phyloP scores from a whole-genome alignment of 345 rosid genomes.

The Hypericum androsaemum region DNA sequence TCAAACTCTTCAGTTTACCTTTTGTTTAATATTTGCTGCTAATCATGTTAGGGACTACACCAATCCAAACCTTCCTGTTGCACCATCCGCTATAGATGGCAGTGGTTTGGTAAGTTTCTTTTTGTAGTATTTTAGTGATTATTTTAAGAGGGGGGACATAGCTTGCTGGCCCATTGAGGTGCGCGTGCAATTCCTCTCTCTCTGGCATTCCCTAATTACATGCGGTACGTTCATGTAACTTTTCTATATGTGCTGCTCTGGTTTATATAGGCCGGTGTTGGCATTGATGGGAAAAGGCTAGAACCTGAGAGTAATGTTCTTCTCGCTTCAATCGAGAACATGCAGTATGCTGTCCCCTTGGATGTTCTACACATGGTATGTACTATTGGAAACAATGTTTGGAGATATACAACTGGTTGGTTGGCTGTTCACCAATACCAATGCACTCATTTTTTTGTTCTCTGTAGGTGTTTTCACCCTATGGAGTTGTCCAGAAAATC shows the following conservation, averaged over 20 bases:
- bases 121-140: neutral
- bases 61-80: conserved; percentile 90
- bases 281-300: conserved; percentile 84
- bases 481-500: conserved; percentile 91
- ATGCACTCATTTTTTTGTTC: neutral
- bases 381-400: conserved; percentile 1
- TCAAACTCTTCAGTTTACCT: neutral
- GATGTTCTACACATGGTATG: conserved; percentile 88
- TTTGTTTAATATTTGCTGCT: conserved; percentile 3
- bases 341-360: conserved; percentile 98
- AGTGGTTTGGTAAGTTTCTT: conserved; percentile 51
- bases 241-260: neutral
- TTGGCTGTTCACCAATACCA: conserved; percentile 7
- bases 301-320: conserved; percentile 98
- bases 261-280: conserved; percentile 48
- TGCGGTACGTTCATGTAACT: neutral
- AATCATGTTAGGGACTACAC: conserved; percentile 73
- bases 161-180: too few relatives aligned
- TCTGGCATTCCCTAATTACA: neutral
- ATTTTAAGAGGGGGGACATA: neutral
- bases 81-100: conserved; percentile 94
- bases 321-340: conserved; percentile 98
- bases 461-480: conserved; percentile 77
- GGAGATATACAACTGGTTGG: conserved; percentile 4
- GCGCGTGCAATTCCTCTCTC: too few relatives aligned